Percentiles rank a stretch among this genome's conserved stretches.
Evolutionary conservation across 257 asterid genomes (phyloP).

Genomic region (Solanum raphanifolium): DNA sequence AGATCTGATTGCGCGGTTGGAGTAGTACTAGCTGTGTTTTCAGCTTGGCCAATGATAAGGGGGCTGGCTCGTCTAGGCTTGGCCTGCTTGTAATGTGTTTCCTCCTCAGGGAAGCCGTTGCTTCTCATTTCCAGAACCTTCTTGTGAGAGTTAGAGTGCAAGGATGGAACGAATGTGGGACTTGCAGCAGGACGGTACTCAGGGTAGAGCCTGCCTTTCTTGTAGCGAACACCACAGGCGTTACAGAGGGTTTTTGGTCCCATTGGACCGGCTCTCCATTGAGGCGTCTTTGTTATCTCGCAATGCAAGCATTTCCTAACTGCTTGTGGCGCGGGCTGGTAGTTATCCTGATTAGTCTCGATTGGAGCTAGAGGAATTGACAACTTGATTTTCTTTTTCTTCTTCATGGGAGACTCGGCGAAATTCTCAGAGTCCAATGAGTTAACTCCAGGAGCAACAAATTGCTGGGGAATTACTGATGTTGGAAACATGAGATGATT

Average conservation of each 20-base stretch:
- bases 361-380: constrained; percentile 7
- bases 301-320: constrained; percentile 52
- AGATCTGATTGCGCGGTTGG: neutral
- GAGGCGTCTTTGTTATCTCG: constrained; percentile 56
- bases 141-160: constrained; percentile 31
- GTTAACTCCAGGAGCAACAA: neutral
- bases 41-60: neutral
- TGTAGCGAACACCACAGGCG: constrained; percentile 55
- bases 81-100: neutral
- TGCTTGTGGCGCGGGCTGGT: constrained; percentile 22
- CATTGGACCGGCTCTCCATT: constrained; percentile 55
- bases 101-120: neutral
- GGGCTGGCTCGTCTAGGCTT: neutral
- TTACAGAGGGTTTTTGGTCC: constrained; percentile 58
- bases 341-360: constrained; percentile 11
- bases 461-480: neutral
- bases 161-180: constrained; percentile 39
- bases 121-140: neutral
- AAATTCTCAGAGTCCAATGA: constrained; percentile 20
- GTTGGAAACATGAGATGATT: constrained; percentile 26
- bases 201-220: constrained; percentile 46
- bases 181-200: constrained; percentile 57
- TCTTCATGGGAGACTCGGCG: constrained; percentile 40
- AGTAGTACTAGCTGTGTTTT: neutral
- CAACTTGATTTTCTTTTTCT: constrained; percentile 44